Evolutionary conservation across 176 grass and related monocot species (phyloP).

Genomic region (Eragrostis curvula): DNA sequence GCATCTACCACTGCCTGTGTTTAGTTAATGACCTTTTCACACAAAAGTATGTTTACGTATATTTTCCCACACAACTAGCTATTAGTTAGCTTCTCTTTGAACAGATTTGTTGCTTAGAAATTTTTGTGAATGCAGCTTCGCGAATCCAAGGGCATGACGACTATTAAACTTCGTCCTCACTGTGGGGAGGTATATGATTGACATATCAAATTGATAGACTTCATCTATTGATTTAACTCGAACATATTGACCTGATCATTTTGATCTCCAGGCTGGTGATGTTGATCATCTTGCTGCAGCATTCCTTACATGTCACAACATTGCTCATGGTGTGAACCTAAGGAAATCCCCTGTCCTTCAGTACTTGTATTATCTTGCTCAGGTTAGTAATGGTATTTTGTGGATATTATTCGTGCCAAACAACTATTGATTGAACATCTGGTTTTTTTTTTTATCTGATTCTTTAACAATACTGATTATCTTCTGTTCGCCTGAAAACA

Average conservation of each 20-base stretch:
- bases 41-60: background rate
- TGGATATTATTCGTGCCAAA: background rate
- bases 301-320: constrained; percentile 83
- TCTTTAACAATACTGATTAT: constrained; percentile 26
- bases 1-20: background rate
- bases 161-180: constrained; percentile 94
- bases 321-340: constrained; percentile 92
- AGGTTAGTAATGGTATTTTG: constrained; percentile 55
- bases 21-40: constrained; percentile 13
- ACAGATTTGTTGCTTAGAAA: constrained; percentile 43
- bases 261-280: constrained; percentile 85
- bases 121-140: constrained; percentile 60
- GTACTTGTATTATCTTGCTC: constrained; percentile 91
- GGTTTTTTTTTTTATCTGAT: constrained; percentile 12
- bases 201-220: background rate
- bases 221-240: background rate
- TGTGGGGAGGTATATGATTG: constrained; percentile 78
- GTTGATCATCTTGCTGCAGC: constrained; percentile 89
- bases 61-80: background rate
- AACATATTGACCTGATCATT: constrained; percentile 31
- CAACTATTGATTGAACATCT: background rate
- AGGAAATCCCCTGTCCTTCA: constrained; percentile 95
- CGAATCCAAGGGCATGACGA: constrained; percentile 89
- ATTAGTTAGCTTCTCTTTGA: constrained; percentile 10
- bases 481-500: constrained; percentile 44